Percentiles rank a stretch among this genome's conserved stretches.
phyloP scores from a whole-genome alignment of 1,139 yeast genomes.

The Hemisphaericaspora xylofermentans region DNA sequence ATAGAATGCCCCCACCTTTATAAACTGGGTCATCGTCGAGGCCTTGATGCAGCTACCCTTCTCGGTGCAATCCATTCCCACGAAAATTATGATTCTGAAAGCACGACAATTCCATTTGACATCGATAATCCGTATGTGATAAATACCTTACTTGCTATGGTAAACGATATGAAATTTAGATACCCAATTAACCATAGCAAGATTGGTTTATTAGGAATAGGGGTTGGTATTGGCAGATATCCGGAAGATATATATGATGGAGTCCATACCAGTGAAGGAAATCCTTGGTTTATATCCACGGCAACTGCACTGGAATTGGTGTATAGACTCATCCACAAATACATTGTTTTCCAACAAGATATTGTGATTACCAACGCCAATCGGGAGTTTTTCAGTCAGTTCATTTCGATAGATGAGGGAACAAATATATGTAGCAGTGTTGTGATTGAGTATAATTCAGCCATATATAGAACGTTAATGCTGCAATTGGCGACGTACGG shows the following conservation, averaged over 20 bases:
- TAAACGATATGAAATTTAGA: slow-evolving; percentile 65
- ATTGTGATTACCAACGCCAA: slow-evolving; percentile 26
- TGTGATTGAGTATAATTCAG: slow-evolving; percentile 42
- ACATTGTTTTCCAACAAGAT: slow-evolving; percentile 22
- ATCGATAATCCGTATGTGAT: slow-evolving; percentile 54
- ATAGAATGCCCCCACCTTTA: slow-evolving; percentile 65
- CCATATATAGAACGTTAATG: slow-evolving; percentile 46
- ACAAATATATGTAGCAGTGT: slow-evolving; percentile 2
- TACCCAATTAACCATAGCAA: slow-evolving; percentile 70
- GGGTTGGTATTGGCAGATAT: slow-evolving; percentile 85
- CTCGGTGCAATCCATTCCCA: slow-evolving; percentile 70
- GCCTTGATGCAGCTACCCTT: slow-evolving; percentile 78
- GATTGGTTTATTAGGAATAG: slow-evolving; percentile 39
- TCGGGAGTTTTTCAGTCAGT: slow-evolving; percentile 30
- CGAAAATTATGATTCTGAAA: slow-evolving; percentile 16
- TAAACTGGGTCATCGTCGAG: slow-evolving; percentile 48
- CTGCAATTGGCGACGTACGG: slow-evolving; percentile 54
- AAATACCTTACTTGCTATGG: slow-evolving; percentile 57
- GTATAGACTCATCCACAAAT: slow-evolving; percentile 35
- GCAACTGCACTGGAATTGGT: slow-evolving; percentile 71
- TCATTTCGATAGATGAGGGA: slow-evolving; percentile 32
- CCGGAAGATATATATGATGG: slow-evolving; percentile 95
- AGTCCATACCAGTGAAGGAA: slow-evolving; percentile 68
- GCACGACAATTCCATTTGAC: slow-evolving; percentile 51
- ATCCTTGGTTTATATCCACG: slow-evolving; percentile 94